phyloP scores from a whole-genome alignment of 2,329 filamentous ascomycete species.

The Hortaea werneckii region DNA sequence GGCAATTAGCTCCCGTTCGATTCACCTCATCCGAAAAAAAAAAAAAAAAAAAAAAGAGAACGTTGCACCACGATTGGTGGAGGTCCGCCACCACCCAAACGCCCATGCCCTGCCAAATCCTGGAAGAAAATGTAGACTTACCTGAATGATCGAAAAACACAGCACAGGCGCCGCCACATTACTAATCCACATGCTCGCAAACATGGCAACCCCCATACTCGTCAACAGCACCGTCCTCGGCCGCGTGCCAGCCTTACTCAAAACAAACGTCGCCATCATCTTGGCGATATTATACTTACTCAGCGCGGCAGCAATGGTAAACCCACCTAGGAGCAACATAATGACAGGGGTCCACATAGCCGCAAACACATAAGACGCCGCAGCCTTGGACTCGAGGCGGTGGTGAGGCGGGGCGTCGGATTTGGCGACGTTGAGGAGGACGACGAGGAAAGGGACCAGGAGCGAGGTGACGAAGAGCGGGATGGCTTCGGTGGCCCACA shows the following conservation, averaged over 20 bases:
- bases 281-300: constrained; percentile 98
- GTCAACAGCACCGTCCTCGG: constrained; percentile 85
- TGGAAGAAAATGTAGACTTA: no score
- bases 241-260: constrained; percentile 90
- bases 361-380: constrained; percentile 75
- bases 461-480: constrained; percentile 94
- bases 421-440: constrained; percentile 74
- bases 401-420: constrained; percentile 59
- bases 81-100: no score
- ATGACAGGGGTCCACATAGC: constrained; percentile 99
- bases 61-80: no score
- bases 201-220: constrained; percentile 96
- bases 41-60: no score
- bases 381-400: constrained; percentile 68
- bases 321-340: constrained; percentile 92
- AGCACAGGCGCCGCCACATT: constrained; percentile 95
- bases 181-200: constrained; percentile 98
- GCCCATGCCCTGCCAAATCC: no score
- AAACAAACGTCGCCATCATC: constrained; percentile 87
- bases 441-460: constrained; percentile 84
- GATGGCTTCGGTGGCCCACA: constrained; percentile 98
- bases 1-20: no score
- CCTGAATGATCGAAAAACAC: constrained; percentile 95
- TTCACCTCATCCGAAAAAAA: no score
- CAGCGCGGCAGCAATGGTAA: constrained; percentile 86